Evolutionary conservation across 768 basidiomycete genomes (phyloP).

Genomic region (Rhizopogon salebrosus): DNA sequence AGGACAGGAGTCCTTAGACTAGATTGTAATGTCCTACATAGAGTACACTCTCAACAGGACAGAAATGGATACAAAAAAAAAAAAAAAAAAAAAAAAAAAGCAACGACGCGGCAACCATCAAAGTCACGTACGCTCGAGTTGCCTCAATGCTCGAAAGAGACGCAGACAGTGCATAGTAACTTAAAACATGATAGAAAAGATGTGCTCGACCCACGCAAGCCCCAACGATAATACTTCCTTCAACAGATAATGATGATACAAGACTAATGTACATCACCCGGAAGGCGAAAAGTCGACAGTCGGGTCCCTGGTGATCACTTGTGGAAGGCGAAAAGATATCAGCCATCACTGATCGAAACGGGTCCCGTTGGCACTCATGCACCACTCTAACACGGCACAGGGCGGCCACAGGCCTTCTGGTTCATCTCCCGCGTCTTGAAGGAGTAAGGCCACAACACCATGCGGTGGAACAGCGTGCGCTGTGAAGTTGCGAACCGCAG

Average conservation of each 20-base stretch:
- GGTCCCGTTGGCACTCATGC: slow-evolving; percentile 56
- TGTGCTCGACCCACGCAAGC: background rate
- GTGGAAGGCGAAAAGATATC: background rate
- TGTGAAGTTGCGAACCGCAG: slow-evolving; percentile 55
- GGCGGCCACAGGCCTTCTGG: slow-evolving; percentile 52
- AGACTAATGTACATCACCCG: background rate
- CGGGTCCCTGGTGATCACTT: too few species aligned
- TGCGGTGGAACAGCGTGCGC: slow-evolving; percentile 53
- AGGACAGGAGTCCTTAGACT: too few species aligned
- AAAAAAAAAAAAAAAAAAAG: too few species aligned
- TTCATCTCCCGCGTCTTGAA: slow-evolving; percentile 64
- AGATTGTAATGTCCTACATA: too few species aligned
- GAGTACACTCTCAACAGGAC: too few species aligned
- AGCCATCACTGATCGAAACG: slow-evolving; percentile 17
- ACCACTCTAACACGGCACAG: slow-evolving; percentile 54
- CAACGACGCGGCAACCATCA: too few species aligned
- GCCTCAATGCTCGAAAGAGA: background rate
- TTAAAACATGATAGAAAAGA: background rate
- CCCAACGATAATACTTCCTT: background rate
- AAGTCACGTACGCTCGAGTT: too few species aligned
- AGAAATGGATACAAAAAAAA: too few species aligned
- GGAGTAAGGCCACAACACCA: slow-evolving; percentile 61
- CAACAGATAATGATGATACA: background rate
- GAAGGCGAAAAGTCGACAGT: background rate
- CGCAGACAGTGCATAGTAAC: background rate